A percentile compares a stretch with the other conserved stretches of the same genome.
These are phyloP conservation scores for Zalaria sp. DNA, from an alignment of 2,329 filamentous ascomycete species.

Conservation along the genomic window DNA sequence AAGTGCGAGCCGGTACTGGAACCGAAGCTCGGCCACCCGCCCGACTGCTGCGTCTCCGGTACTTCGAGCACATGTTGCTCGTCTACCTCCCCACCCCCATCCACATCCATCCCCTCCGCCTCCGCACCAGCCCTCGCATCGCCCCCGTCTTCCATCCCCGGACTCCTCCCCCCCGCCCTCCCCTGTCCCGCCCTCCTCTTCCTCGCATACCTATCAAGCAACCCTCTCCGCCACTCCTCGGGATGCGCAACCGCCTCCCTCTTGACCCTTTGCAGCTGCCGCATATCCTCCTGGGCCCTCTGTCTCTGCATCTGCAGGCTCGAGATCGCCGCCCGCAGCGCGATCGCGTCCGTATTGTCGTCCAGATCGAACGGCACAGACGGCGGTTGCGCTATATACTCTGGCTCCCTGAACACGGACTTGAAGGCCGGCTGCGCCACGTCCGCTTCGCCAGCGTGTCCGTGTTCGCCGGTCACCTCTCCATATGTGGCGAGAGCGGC, in stretches of 20 bases:
- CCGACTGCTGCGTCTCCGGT: conserved; percentile 1
- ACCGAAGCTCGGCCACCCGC: conserved; percentile 7
- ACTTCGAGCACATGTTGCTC: conserved; percentile 10
- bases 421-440: not conserved
- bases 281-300: conserved; percentile 63
- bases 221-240: conserved; percentile 39
- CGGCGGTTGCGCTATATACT: conserved; percentile 27
- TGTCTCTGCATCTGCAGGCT: conserved; percentile 76
- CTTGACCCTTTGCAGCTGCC: conserved; percentile 54
- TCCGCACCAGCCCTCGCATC: conserved; percentile 4
- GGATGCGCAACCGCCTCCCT: conserved; percentile 57
- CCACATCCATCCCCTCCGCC: conserved; percentile 11
- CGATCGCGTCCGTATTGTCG: conserved; percentile 73
- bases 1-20: conserved; percentile 4
- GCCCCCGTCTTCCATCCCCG: no score
- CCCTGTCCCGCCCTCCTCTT: no score
- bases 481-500: not conserved
- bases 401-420: conserved; percentile 9
- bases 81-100: conserved; percentile 16
- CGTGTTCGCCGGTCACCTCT: not conserved
- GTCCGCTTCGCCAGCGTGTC: not conserved
- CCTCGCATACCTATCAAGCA: no score
- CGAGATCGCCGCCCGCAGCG: conserved; percentile 70
- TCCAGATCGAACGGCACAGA: conserved; percentile 31
- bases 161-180: no score